Base-by-base conservation (phyloP, 305 asterid genomes). In the Lippia alba region DNA sequence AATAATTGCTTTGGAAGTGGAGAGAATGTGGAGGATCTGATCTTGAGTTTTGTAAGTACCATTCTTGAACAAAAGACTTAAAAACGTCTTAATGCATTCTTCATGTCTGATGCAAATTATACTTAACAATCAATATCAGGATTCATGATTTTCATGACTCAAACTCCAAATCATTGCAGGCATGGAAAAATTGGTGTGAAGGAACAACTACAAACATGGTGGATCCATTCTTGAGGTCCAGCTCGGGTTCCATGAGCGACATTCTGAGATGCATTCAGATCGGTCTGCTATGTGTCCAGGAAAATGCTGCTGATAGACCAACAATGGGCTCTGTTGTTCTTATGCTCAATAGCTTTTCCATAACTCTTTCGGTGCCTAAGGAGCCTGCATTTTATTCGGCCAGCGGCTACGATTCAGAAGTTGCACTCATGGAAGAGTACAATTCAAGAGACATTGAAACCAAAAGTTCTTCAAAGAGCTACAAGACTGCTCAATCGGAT, bases 191-290 rank as follows among this genome's bases (percentile, higher is more conserved):
- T 30, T 79, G 80, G 84, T 64, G 17, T 0, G 60, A 74, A 0
- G 73, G 76, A 12, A 73, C 73, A 33, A 0, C 49, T 11, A 51
- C 1, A 49, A 54, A 70, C 12, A 15, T 78, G 56, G 56, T 75
- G 24, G 79, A 65, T 55, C 79, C 77, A 0, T 11, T 63, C 9
- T 70, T 78, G 71, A 69, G 19, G 41, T 58, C 70, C 2, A 10
- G 46, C 17, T 55, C 64, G n/a, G 70, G 48, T 14, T 61, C 69
- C 0, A 36, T 44, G 4, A 20, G 18, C 6, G 79, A 72, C 16
- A 69, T 80, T 33, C 0, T 66, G 70, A 78, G 81, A 73, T 78
- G 77, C 75, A 69, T 80, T 24, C 84, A 80, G 5, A 76, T 73
- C 1, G 79, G 75, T 0, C 48, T 72, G 74, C 11, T 79, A 14